Evolutionary conservation across 768 basidiomycete genomes (phyloP).

Genomic region (Suillus fuscotomentosus): DNA sequence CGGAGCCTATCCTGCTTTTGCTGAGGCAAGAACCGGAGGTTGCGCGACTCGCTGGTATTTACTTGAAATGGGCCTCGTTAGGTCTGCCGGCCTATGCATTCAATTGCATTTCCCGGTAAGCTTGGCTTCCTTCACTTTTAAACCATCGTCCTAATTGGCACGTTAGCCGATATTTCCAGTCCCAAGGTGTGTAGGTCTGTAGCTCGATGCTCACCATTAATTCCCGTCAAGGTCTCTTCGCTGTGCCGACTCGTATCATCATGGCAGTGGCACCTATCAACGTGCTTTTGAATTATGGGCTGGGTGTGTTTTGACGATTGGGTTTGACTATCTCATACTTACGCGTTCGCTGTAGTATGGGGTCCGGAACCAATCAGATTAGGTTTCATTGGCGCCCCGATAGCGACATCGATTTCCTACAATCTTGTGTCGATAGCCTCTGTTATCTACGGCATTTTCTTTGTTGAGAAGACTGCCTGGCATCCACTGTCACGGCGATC

Average conservation of each 20-base stretch:
- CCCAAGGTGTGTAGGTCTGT: constrained; percentile 52
- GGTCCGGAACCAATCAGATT: constrained; percentile 74
- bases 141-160: background rate
- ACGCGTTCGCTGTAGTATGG: constrained; percentile 55
- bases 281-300: constrained; percentile 71
- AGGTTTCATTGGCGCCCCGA: constrained; percentile 90
- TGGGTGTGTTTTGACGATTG: constrained; percentile 47
- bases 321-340: background rate
- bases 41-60: constrained; percentile 68
- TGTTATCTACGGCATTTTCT: constrained; percentile 60
- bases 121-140: background rate
- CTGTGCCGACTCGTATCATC: constrained; percentile 79
- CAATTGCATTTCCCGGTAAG: constrained; percentile 49
- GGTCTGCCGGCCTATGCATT: constrained; percentile 74
- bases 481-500: constrained; percentile 64
- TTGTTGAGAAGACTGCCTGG: constrained; percentile 78
- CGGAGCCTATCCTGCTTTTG: constrained; percentile 70
- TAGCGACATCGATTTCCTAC: constrained; percentile 85
- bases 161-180: constrained; percentile 52
- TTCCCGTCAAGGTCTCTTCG: constrained; percentile 57
- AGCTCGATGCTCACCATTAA: background rate
- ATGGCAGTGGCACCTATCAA: constrained; percentile 81
- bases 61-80: constrained; percentile 68
- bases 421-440: constrained; percentile 71
- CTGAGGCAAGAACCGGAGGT: constrained; percentile 81